Evolutionary conservation across 805 yeast genomes (phyloP).

Genomic region (Sugiyamaella boreocaroliniensis): DNA sequence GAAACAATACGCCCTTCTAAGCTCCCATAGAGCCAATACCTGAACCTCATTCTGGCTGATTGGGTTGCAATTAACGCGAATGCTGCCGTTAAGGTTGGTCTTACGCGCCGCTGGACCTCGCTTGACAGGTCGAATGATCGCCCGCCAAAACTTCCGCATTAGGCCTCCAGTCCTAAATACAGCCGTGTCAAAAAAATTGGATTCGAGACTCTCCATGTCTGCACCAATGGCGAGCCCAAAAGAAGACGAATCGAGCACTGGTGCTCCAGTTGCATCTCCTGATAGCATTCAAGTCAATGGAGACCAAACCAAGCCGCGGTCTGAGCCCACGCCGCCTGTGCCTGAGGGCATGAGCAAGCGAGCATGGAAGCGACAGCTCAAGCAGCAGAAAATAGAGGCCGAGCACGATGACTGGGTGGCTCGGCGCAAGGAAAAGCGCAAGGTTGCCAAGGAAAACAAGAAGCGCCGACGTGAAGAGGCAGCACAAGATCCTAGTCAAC

Average conservation of each 20-base stretch:
- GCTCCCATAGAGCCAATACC: too few relatives aligned
- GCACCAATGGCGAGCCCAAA: too few relatives aligned
- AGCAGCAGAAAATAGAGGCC: slow-evolving; percentile 52
- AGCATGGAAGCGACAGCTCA: slow-evolving; percentile 73
- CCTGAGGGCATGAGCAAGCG: slow-evolving; percentile 87
- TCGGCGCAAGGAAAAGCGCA: slow-evolving; percentile 50
- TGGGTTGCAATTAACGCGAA: too few relatives aligned
- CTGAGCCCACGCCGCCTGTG: slow-evolving; percentile 17
- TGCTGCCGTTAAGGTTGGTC: too few relatives aligned
- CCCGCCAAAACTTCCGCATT: not conserved
- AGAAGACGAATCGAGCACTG: too few relatives aligned
- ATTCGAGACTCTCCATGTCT: not conserved
- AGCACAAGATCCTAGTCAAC: slow-evolving; percentile 24
- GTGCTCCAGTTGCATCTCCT: too few relatives aligned
- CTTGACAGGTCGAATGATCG: not conserved
- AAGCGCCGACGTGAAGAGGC: slow-evolving; percentile 33
- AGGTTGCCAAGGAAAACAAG: slow-evolving; percentile 35
- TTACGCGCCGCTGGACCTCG: not conserved
- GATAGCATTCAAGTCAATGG: too few relatives aligned
- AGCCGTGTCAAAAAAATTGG: not conserved
- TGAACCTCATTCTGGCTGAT: too few relatives aligned
- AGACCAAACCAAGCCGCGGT: not conserved
- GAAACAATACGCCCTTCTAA: too few relatives aligned
- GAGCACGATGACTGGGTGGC: slow-evolving; percentile 54
- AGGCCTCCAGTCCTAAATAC: not conserved